Evolutionary conservation across 2,329 filamentous ascomycete genomes (phyloP).

Genomic region (Neoascochyta sp.): DNA sequence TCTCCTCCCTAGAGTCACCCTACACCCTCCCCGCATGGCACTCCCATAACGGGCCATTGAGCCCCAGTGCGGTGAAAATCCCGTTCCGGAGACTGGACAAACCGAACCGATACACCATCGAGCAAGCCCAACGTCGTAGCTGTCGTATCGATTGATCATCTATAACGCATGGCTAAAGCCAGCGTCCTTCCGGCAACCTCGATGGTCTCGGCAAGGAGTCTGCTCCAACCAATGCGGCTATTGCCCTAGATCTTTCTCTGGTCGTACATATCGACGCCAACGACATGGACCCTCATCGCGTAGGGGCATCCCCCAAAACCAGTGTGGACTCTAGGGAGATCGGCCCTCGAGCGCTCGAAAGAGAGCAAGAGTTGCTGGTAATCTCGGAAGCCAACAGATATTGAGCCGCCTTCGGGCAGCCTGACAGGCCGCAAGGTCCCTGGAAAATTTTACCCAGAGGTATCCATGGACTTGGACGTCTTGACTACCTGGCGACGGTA

Average conservation of each 20-base stretch:
- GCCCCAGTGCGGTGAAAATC: too few relatives aligned
- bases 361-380: conserved; percentile 16
- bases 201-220: conserved; percentile 11
- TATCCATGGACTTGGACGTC: conserved; percentile 20
- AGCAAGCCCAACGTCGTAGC: too few relatives aligned
- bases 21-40: too few relatives aligned
- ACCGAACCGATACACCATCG: too few relatives aligned
- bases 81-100: too few relatives aligned
- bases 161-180: too few relatives aligned
- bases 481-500: too few relatives aligned
- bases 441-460: conserved; percentile 32
- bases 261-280: conserved; percentile 8
- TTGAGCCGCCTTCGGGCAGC: conserved; percentile 15
- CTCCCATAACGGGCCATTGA: too few relatives aligned
- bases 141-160: too few relatives aligned
- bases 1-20: too few relatives aligned
- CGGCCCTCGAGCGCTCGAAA: conserved; percentile 21
- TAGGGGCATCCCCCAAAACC: conserved; percentile 25
- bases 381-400: conserved; percentile 33
- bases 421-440: conserved; percentile 30
- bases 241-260: conserved; percentile 10
- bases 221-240: conserved; percentile 6
- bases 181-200: too few relatives aligned
- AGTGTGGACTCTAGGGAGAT: conserved; percentile 19
- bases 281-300: too few relatives aligned